A percentile compares a stretch with the other conserved stretches of the same genome.
phyloP scores from a whole-genome alignment of 2,329 filamentous ascomycete species.

The Pseudonectria foliicola region DNA sequence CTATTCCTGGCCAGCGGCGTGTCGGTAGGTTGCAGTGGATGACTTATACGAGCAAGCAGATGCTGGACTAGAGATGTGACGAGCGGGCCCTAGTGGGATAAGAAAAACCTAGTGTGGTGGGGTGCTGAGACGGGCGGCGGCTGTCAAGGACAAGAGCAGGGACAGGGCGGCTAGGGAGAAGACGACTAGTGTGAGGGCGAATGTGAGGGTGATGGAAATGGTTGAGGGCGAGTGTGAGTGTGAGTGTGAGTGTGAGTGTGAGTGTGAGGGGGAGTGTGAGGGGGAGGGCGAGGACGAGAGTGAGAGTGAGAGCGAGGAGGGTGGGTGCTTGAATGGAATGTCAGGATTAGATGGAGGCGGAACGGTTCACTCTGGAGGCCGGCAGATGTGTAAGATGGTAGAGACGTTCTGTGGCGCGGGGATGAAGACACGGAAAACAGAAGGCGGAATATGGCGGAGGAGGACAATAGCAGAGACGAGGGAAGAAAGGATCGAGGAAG shows the following conservation, averaged over 20 bases:
- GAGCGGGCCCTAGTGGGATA: constrained; percentile 19
- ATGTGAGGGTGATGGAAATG: constrained; percentile 17
- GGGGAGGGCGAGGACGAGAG: no score
- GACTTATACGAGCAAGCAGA: not conserved
- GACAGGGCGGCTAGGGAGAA: constrained; percentile 14
- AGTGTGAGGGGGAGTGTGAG: no score
- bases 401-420: constrained; percentile 1
- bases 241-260: no score
- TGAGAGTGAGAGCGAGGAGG: no score
- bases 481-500: no score
- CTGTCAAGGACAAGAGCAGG: constrained; percentile 14
- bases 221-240: constrained; percentile 13
- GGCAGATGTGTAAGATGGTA: not conserved
- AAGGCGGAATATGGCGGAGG: no score
- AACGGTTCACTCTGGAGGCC: constrained; percentile 10
- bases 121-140: constrained; percentile 15
- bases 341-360: constrained; percentile 4
- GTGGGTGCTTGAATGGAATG: no score
- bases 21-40: no score
- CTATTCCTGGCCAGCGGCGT: no score
- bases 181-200: constrained; percentile 16
- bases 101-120: constrained; percentile 15
- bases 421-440: no score
- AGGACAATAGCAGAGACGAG: no score
- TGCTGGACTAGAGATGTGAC: constrained; percentile 13